Percentiles rank a stretch among this genome's conserved stretches.
Evolutionary conservation across 805 yeast species (phyloP).

Genomic region (Nakazawaea populi): DNA sequence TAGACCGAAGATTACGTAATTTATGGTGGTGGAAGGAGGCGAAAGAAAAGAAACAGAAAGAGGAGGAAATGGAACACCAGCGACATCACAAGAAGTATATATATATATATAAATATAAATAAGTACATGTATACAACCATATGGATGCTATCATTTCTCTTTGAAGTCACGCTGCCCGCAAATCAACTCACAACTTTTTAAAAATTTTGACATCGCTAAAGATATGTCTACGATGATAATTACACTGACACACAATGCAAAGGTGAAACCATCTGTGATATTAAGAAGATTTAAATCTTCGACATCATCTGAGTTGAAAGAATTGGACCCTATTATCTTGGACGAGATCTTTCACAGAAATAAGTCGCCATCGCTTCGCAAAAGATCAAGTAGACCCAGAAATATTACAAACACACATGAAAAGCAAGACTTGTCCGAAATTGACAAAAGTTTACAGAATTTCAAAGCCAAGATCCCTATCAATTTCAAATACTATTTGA

Average conservation of each 20-base stretch:
- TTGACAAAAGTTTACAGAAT: conserved; percentile 23
- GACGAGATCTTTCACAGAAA: conserved; percentile 24
- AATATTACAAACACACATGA: background rate
- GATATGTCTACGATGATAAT: background rate
- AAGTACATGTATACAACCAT: background rate
- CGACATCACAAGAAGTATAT: too few relatives aligned
- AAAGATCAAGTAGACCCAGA: conserved; percentile 14
- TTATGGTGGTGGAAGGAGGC: background rate
- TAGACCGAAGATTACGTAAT: background rate
- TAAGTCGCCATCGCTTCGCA: conserved; percentile 18
- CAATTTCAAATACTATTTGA: conserved; percentile 27
- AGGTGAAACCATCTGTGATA: background rate
- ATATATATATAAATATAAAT: too few relatives aligned
- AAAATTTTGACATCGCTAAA: too few relatives aligned
- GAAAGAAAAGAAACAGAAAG: background rate
- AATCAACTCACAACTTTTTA: background rate
- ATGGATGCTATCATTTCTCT: too few relatives aligned
- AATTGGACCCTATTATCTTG: conserved; percentile 21
- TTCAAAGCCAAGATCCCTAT: conserved; percentile 24
- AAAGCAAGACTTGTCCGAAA: conserved; percentile 14
- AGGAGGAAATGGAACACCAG: background rate
- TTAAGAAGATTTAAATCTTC: conserved; percentile 4
- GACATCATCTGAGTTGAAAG: conserved; percentile 11
- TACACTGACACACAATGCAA: background rate
- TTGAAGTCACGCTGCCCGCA: too few relatives aligned